Percentiles rank a stretch among this genome's conserved stretches.
Evolutionary conservation across 345 rosid genomes (phyloP).

Genomic region (Boechera retrofracta): DNA sequence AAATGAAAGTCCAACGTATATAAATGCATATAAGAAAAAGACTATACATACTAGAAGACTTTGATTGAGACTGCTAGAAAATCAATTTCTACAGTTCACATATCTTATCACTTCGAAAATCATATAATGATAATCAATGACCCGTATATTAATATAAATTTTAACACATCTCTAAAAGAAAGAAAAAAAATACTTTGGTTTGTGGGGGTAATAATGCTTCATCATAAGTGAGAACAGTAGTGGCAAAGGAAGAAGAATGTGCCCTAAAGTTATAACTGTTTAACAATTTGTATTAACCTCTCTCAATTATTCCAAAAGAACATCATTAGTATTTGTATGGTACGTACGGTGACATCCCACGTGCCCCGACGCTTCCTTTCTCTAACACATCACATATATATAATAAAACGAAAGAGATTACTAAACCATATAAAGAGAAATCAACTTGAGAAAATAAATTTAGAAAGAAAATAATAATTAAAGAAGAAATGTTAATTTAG

Average conservation of each 20-base stretch:
- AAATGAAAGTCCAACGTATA: not conserved
- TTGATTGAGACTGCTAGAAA: not conserved
- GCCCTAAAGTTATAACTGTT: constrained; percentile 39
- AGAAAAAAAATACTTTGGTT: not conserved
- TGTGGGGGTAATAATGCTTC: constrained; percentile 40
- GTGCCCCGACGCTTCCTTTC: constrained; percentile 37
- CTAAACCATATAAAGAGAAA: constrained; percentile 7
- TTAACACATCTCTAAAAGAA: constrained; percentile 3
- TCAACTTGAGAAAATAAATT: constrained; percentile 6
- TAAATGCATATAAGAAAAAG: not conserved
- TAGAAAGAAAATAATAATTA: not conserved
- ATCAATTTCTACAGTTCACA: not conserved
- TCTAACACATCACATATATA: constrained; percentile 27
- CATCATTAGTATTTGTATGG: constrained; percentile 42
- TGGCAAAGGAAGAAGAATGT: constrained; percentile 42
- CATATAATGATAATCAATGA: not conserved
- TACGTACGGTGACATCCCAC: constrained; percentile 47
- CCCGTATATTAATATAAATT: not conserved
- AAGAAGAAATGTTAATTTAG: constrained; percentile 27
- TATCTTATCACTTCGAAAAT: not conserved
- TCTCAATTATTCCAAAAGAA: constrained; percentile 33
- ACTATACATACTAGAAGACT: not conserved
- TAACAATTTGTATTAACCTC: constrained; percentile 36
- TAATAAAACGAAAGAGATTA: constrained; percentile 25
- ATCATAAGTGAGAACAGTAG: constrained; percentile 32